Base-by-base conservation (phyloP, 1,284 basidiomycete genomes). In the Naganishia albida region DNA sequence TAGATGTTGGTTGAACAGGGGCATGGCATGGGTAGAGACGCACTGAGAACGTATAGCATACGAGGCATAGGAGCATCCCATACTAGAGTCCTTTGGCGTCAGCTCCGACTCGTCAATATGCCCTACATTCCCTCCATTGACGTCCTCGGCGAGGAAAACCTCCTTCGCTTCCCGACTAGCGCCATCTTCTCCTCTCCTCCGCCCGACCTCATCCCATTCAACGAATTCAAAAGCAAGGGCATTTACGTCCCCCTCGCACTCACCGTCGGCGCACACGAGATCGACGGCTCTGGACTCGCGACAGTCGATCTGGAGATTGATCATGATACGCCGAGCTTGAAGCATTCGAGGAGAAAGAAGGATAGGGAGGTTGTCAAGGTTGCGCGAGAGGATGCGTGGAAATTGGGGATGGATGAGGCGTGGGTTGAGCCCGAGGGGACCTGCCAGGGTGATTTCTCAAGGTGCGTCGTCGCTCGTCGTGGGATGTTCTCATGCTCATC, bases 101-200 rank as follows among this genome's bases (percentile, higher is more conserved):
- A 10, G 34, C 55, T 30, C 39, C 23, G 10, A 8, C 44, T 7
- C 20, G 10, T 13, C 38, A 59, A 18, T 50, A 52, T 60, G 56
- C 50, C 44, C 56, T 52, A 53, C 44, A 30, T 65, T 56, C 26
- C 44, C 30, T 43, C 57, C 39, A 50, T 55, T 50, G 42, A 65
- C 40, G 26, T 65, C 43, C 40, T 60, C 50, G 51, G 57, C 39
- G 12, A 26, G 12, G 57, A 50, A 12, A 50, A 40, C 13, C 30
- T 54, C 64, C 34, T 60, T n/a, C 46, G 16, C 18, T 65, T 65
- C 26, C 46, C 64, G n/a, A 20, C 30, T 34, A 60, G 57, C 38
- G 34, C 57, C 20, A 46, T 13, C 13, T 60, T 60, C 23, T 16
- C 20, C 4, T n/a, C 26, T 18, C 57, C 44, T 30, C 57, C 57